Conservation (phyloP, 495 filamentous ascomycete species). For the Aspergillus sparsus region DNA sequence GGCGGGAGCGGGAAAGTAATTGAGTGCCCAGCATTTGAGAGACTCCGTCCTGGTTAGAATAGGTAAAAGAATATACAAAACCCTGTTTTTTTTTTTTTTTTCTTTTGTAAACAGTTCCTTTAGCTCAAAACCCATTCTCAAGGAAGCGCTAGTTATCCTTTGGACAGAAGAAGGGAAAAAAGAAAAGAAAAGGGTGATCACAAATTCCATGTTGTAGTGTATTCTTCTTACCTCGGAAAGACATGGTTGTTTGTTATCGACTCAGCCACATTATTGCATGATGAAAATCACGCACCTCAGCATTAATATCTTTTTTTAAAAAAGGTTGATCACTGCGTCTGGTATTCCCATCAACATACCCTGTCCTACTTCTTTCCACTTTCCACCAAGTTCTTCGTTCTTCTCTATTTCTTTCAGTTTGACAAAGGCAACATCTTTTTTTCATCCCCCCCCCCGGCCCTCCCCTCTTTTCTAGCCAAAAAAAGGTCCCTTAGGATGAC, state of each 20-base stretch:
- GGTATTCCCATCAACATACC: neutral
- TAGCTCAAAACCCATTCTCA: neutral
- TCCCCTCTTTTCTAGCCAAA: too few species aligned
- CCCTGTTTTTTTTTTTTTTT: neutral
- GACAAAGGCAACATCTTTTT: too few species aligned
- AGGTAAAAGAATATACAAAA: neutral
- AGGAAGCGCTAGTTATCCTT: neutral
- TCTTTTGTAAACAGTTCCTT: neutral
- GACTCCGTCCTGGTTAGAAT: neutral
- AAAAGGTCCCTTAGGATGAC: too few species aligned
- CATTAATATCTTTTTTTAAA: neutral
- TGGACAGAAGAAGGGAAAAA: neutral
- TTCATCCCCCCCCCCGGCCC: too few species aligned
- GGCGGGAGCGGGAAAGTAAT: neutral
- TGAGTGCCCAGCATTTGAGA: neutral
- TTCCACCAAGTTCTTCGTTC: too few species aligned
- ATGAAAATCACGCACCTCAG: slow-evolving; percentile 4
- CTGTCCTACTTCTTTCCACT: too few species aligned
- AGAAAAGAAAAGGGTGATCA: neutral
- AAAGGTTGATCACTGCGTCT: neutral
- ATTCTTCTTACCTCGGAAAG: slow-evolving; percentile 4
- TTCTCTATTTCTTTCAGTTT: too few species aligned
- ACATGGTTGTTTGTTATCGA: neutral
- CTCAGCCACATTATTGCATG: neutral
- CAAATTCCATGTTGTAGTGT: neutral